Evolutionary conservation across 345 rosid genomes (phyloP), one percentile per base, ranked within the genome.

Genomic region (Capsella bursapastoris): DNA sequence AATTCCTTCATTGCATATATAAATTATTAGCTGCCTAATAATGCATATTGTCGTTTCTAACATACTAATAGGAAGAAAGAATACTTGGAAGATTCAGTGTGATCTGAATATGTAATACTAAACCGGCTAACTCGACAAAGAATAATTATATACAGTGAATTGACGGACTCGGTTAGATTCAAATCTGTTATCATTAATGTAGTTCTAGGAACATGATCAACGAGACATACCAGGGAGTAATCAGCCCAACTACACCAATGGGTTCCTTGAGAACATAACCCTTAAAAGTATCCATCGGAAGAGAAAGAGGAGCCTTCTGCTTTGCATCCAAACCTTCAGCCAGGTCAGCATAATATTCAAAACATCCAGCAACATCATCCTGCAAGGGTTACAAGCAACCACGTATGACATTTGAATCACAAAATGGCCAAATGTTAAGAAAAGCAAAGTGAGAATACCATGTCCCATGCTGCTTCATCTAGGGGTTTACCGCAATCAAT

Each of bases 291-390:
- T 89, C 89, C 84, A 92, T 62, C 0, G 99, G 99, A 75, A 92
- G 88, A 62, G 96, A 83, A 82, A 96, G 68, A 50, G 96, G 95
- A 82, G 91, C 83, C 71, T 86, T 89, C 80, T 88, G 94, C 83
- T 90, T 90, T 43, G 93, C 88, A 82, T 96, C 99, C 72, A 92
- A 80, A 38, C 89, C 95, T 83, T 90, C 97, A 68, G 99, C 99
- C 65, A 96, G 90, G 73, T 88, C 97, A 48, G 99, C 99, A 61
- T 88, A 92, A 73, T 89, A 96, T 75, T 92, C 97, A 51, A 96
- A 96, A 80, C 99, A 96, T 35, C 86, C 97, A 57, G 98, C 94
- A 66, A 92, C 97, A 86, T 96, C 98, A 79, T 96, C 99, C 98
- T 96, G 84, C 8, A 78, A 41, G 64, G 77, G 64, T 86, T 60